Conservation (phyloP, 495 filamentous ascomycete genomes). For the Aspergillus homomorphus region DNA sequence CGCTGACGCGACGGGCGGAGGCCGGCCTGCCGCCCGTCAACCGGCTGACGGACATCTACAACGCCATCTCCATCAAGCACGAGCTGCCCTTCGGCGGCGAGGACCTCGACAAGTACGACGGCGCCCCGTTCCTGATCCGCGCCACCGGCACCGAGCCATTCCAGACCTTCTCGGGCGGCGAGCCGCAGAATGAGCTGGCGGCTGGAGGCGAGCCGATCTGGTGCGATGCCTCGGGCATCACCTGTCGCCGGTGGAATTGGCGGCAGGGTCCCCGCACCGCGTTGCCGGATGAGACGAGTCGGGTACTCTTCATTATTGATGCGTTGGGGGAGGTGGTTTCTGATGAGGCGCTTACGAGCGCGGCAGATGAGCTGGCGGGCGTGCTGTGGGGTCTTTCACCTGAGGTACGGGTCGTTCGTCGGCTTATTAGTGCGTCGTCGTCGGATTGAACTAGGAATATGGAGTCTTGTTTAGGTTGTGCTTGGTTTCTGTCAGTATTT, state of each 20-base stretch:
- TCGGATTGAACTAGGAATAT: no score
- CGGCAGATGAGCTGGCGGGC: background rate
- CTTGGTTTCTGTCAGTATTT: no score
- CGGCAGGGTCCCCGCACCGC: conserved; percentile 30
- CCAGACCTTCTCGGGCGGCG: conserved; percentile 23
- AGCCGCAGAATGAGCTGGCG: conserved; percentile 21
- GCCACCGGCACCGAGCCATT: conserved; percentile 30
- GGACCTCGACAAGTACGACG: conserved; percentile 33
- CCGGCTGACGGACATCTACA: conserved; percentile 36
- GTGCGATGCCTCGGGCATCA: conserved; percentile 30
- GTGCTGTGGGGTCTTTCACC: background rate
- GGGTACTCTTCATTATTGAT: conserved; percentile 29
- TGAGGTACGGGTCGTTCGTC: background rate
- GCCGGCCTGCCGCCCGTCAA: conserved; percentile 30
- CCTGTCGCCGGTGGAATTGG: conserved; percentile 36
- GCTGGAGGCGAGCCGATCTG: conserved; percentile 28
- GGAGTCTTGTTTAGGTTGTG: no score
- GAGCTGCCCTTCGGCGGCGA: conserved; percentile 34
- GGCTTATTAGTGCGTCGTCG: background rate
- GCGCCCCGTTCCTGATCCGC: conserved; percentile 26
- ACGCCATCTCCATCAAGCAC: conserved; percentile 35
- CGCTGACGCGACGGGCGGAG: conserved; percentile 30
- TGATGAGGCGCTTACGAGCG: background rate
- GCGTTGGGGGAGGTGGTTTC: conserved; percentile 10
- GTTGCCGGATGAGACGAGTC: conserved; percentile 24